A percentile compares a stretch with the other conserved stretches of the same genome.
These are phyloP conservation scores for Mimosa bimucronata DNA, from an alignment of 306 rosid genomes.

Conservation along the genomic window DNA sequence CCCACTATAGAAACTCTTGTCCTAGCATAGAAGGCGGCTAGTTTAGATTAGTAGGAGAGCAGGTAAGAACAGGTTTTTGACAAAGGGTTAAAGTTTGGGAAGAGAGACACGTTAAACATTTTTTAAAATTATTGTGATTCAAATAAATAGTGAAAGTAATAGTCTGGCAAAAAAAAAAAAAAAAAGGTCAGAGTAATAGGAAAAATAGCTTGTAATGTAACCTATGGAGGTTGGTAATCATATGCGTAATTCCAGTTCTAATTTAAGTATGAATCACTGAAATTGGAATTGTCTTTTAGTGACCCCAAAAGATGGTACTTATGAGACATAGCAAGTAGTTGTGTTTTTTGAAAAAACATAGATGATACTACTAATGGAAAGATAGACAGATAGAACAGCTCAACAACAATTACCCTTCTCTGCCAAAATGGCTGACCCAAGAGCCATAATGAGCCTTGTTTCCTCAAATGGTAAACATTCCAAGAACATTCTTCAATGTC, in stretches of 20 bases:
- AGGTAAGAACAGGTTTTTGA: neutral
- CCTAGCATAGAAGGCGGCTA: neutral
- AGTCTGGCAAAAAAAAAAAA: too few relatives aligned
- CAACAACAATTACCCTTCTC: neutral
- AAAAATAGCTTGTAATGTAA: too few relatives aligned
- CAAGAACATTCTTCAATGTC: neutral
- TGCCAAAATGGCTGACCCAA: slow-evolving; percentile 4
- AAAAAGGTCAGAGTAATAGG: too few relatives aligned
- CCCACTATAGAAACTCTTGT: neutral
- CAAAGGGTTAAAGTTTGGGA: neutral
- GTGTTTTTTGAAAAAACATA: neutral
- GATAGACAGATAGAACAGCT: neutral
- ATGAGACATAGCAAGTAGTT: neutral
- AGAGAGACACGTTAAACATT: too few relatives aligned
- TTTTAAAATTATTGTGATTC: too few relatives aligned
- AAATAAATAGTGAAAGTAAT: too few relatives aligned
- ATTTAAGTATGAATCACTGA: neutral
- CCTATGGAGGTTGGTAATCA: neutral
- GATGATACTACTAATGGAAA: neutral
- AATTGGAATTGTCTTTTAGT: neutral
- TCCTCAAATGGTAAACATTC: neutral
- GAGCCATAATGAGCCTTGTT: neutral
- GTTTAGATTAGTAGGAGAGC: neutral
- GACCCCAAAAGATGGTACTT: neutral
- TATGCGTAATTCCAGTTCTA: neutral